phyloP scores from a whole-genome alignment of 169 alveolate genomes.

The Plasmodium inui region DNA sequence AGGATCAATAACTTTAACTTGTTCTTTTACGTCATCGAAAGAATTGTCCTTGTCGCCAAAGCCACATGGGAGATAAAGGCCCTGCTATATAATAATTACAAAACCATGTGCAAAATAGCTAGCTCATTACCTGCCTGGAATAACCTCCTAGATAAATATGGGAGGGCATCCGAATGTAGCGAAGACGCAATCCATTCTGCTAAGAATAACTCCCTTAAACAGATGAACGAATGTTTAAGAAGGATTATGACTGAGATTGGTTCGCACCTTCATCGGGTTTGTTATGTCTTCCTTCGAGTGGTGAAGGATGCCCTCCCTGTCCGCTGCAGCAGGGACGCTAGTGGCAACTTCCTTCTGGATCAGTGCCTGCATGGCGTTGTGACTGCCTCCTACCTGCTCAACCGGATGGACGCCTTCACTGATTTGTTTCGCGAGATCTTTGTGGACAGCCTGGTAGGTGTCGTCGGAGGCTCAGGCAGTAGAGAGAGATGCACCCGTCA shows the following conservation, averaged over 20 bases:
- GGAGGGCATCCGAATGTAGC: constrained; percentile 9
- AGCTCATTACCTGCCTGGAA: constrained; percentile 8
- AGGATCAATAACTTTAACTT: constrained; percentile 13
- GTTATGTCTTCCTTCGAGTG: constrained; percentile 24
- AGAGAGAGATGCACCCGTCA: background rate
- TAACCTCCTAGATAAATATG: constrained; percentile 48
- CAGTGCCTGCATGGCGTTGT: constrained; percentile 21
- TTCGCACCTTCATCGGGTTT: background rate
- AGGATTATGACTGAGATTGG: background rate
- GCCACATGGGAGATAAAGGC: constrained; percentile 68
- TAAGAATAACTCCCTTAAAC: constrained; percentile 28
- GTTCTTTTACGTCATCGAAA: constrained; percentile 42
- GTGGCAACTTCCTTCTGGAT: constrained; percentile 18
- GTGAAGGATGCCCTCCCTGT: background rate
- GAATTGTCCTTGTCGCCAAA: constrained; percentile 24
- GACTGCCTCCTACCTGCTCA: constrained; percentile 37
- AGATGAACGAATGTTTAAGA: constrained; percentile 25
- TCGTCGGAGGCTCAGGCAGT: background rate
- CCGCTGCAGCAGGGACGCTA: background rate
- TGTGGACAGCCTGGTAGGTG: constrained; percentile 27
- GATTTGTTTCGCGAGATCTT: constrained; percentile 39
- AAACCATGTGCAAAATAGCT: constrained; percentile 48
- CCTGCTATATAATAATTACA: constrained; percentile 64
- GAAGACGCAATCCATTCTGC: background rate
- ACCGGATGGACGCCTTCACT: constrained; percentile 30